phyloP scores from a whole-genome alignment of 2,329 filamentous ascomycete species.

The Boeremia exigua region DNA sequence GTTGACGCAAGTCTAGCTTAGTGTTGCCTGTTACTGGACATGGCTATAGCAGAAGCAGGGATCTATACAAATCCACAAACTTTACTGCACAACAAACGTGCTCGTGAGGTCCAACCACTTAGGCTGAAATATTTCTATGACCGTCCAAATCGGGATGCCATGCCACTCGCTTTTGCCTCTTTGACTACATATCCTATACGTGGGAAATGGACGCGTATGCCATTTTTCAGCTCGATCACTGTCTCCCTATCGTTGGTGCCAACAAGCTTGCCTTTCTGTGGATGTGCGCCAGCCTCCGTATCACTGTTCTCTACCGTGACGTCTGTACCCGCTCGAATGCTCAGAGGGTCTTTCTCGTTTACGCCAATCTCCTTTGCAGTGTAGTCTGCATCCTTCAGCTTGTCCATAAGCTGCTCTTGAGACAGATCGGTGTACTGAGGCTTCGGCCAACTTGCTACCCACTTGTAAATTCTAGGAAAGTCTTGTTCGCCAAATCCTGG shows the following conservation, averaged over 20 bases:
- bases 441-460: constrained; percentile 1
- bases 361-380: constrained; percentile 6
- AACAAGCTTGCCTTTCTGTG: constrained; percentile 11
- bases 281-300: constrained; percentile 8
- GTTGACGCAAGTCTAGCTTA: too few species aligned
- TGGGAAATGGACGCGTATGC: constrained; percentile 10
- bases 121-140: not conserved
- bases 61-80: too few species aligned
- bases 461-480: constrained; percentile 5
- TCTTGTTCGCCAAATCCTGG: not conserved
- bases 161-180: not conserved
- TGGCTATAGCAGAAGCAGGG: too few species aligned
- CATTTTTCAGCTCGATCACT: constrained; percentile 8
- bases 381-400: not conserved
- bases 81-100: too few species aligned
- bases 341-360: constrained; percentile 3
- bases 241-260: constrained; percentile 2
- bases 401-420: not conserved
- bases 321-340: not conserved
- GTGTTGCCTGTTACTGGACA: too few species aligned
- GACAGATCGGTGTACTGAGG: constrained; percentile 2
- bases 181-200: constrained; percentile 11
- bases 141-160: not conserved
- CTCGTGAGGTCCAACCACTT: too few species aligned
- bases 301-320: constrained; percentile 7